These are phyloP conservation scores for Fusarium gaditjirri DNA, from an alignment of 2,329 filamentous ascomycete species.

Conservation along the genomic window DNA sequence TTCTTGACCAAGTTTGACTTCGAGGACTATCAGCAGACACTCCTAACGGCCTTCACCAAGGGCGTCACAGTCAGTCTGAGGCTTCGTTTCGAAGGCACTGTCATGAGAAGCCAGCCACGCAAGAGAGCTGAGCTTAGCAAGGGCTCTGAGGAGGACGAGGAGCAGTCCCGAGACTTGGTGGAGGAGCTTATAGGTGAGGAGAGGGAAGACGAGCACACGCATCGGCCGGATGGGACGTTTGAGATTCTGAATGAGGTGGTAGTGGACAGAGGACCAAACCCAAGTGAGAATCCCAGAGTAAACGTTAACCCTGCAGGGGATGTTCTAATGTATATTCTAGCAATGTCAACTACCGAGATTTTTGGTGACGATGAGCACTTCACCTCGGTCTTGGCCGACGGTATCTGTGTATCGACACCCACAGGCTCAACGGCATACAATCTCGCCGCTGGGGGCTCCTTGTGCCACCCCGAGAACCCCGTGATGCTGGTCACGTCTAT, in stretches of 20 bases:
- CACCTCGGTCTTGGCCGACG: conserved; percentile 92
- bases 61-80: conserved; percentile 90
- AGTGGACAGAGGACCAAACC: conserved; percentile 90
- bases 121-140: conserved; percentile 46
- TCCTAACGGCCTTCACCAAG: conserved; percentile 78
- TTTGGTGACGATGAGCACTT: conserved; percentile 97
- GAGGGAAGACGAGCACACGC: conserved; percentile 84
- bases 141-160: conserved; percentile 49
- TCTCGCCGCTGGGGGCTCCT: conserved; percentile 90
- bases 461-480: conserved; percentile 96
- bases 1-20: conserved; percentile 99
- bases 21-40: conserved; percentile 73
- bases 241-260: conserved; percentile 98
- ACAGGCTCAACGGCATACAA: conserved; percentile 97
- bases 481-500: conserved; percentile 95
- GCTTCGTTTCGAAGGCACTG: conserved; percentile 89
- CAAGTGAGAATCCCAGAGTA: conserved; percentile 68
- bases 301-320: neutral
- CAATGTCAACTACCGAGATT: conserved; percentile 91
- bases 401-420: conserved; percentile 91
- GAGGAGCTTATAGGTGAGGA: conserved; percentile 92
- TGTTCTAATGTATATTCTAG: conserved; percentile 53
- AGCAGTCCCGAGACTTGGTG: conserved; percentile 73
- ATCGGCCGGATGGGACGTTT: conserved; percentile 83
- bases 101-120: conserved; percentile 80